These are phyloP conservation scores for Aspergillus nanangensis DNA, from an alignment of 495 filamentous ascomycete genomes.

Conservation along the genomic window DNA sequence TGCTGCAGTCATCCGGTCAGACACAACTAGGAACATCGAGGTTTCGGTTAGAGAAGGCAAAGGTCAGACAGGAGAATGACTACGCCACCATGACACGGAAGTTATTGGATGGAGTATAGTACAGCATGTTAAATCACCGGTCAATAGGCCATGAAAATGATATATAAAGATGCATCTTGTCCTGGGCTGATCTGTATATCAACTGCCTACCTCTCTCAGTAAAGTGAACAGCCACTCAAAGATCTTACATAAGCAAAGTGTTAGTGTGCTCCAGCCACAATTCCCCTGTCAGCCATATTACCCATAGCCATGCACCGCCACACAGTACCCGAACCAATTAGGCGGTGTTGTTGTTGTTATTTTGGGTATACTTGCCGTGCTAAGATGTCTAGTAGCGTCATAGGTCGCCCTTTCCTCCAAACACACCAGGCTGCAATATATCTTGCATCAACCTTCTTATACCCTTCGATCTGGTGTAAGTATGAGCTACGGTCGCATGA, in stretches of 20 bases:
- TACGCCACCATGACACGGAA: constrained; percentile 1
- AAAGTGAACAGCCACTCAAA: too few relatives aligned
- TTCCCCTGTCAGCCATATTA: too few relatives aligned
- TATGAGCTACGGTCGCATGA: constrained; percentile 8
- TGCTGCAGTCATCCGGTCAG: constrained; percentile 12
- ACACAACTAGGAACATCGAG: neutral
- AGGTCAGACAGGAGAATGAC: constrained; percentile 18
- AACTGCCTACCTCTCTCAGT: too few relatives aligned
- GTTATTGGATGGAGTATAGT: constrained; percentile 1
- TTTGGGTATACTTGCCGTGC: constrained; percentile 15
- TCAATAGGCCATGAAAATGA: too few relatives aligned
- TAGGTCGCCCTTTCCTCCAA: constrained; percentile 2
- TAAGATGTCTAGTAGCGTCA: too few relatives aligned
- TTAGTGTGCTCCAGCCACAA: too few relatives aligned
- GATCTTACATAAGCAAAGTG: too few relatives aligned
- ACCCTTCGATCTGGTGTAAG: neutral
- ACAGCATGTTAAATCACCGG: neutral
- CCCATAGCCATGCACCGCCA: too few relatives aligned
- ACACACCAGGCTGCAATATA: constrained; percentile 13
- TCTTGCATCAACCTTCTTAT: neutral
- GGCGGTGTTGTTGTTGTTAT: constrained; percentile 3
- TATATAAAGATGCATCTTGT: too few relatives aligned
- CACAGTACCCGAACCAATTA: constrained; percentile 5
- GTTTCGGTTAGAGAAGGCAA: constrained; percentile 1
- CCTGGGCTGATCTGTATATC: too few relatives aligned